phyloP scores from a whole-genome alignment of 306 rosid species.

The Sesbania bispinosa region DNA sequence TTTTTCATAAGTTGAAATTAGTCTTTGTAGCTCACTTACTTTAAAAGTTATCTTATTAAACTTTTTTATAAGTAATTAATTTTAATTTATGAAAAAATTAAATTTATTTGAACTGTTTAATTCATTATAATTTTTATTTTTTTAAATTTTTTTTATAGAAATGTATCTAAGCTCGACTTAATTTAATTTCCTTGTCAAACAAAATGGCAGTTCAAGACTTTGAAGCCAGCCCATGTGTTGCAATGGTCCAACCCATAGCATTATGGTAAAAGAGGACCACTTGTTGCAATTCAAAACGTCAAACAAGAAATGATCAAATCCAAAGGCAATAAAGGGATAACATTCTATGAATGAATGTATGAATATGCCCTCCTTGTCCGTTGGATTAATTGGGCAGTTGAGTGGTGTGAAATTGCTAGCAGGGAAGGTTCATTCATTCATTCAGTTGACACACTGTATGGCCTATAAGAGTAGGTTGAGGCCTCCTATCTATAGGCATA shows the following conservation, averaged over 20 bases:
- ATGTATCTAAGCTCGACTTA: too few species aligned
- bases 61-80: too few species aligned
- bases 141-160: too few species aligned
- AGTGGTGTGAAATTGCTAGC: slow-evolving; percentile 17
- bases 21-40: too few species aligned
- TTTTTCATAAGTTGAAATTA: too few species aligned
- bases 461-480: slow-evolving; percentile 23
- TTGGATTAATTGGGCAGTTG: slow-evolving; percentile 13
- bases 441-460: not conserved
- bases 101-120: too few species aligned
- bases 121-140: too few species aligned
- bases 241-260: slow-evolving; percentile 37
- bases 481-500: slow-evolving; percentile 10
- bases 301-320: not conserved
- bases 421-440: not conserved
- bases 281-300: not conserved
- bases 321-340: not conserved
- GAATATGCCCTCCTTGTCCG: not conserved
- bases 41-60: too few species aligned
- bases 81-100: too few species aligned
- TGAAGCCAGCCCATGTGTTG: not conserved
- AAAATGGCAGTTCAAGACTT: not conserved
- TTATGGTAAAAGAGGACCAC: slow-evolving; percentile 24
- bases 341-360: not conserved
- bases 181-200: not conserved